Evolutionary conservation across 208 protist species (phyloP), one percentile per base, ranked within the genome.

Genomic region (Wallacemonas sp.): DNA sequence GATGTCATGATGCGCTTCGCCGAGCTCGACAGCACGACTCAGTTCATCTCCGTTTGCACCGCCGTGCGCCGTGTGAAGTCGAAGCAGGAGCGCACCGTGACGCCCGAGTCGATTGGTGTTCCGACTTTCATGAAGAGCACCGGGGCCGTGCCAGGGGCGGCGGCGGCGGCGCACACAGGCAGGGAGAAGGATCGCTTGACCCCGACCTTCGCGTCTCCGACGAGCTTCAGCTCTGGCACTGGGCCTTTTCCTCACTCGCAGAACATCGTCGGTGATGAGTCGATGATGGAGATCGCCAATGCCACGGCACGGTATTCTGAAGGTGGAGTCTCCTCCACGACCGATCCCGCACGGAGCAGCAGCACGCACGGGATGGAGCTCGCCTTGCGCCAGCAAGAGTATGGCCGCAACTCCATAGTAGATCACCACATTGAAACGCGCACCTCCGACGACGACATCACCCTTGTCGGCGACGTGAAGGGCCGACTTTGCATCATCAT

Each of bases 31-130:
- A 76, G 71, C 28, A 70, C 62, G 2, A 60, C 41, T 36, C 86
- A 95, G 74, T 93, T 95, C 59, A 80, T 95, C 17, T 82, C 86
- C 0, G 76, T 95, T 14, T 92, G 86, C 77, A 95, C 89, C 1
- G 86, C 82, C 1, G 89, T 95, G 34, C 62, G 77, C 41, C 88
- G 88, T 0, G 69, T 82, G 0, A 71, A 77, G 54, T 58, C 73
- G 33, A 72, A 56, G 60, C 60, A 39, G 30, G 60, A 55, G 60
- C 41, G 45, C 28, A 27, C 45, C 22, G 34, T 12, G 2, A 49
- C 60, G 26, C 44, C 60, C 3, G 51, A 58, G 51, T 19, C 9
- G 30, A 26, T 31, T 5, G 56, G 39, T 22, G 36, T 47, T n/a
- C 56, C 51, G 30, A 21, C 31, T 6, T 51, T 51, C 22, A 2